A percentile compares a stretch with the other conserved stretches of the same genome.
Evolutionary conservation across 164 flowering plant species (phyloP).

Genomic region (Nymphaea thermarum): DNA sequence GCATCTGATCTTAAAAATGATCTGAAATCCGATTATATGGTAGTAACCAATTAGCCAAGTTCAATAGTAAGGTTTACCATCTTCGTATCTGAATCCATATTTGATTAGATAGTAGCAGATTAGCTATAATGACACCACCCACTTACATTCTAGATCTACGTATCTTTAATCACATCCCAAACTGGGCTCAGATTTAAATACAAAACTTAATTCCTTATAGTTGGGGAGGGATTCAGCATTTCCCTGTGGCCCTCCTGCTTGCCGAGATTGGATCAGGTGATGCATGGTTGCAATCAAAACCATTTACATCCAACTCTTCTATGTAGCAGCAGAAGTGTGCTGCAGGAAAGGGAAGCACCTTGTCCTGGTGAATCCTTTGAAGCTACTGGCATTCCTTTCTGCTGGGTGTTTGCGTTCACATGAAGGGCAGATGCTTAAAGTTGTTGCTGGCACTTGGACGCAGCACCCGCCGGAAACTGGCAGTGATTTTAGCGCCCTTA

Average conservation of each 20-base stretch:
- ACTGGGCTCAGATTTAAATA: neutral
- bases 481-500: neutral
- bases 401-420: constrained; percentile 26
- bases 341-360: neutral
- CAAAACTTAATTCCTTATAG: neutral
- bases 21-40: no score
- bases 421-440: constrained; percentile 83
- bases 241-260: no score
- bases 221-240: neutral
- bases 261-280: no score
- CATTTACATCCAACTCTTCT: neutral
- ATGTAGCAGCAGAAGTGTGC: neutral
- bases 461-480: neutral
- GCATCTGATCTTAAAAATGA: no score
- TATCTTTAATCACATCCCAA: neutral
- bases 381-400: neutral
- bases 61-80: no score
- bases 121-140: no score
- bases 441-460: constrained; percentile 76
- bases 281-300: neutral
- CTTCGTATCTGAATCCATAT: no score
- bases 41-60: no score
- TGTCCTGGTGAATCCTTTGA: neutral
- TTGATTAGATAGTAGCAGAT: no score
- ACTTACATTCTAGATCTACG: no score